These are phyloP conservation scores for Clohesyomyces aquaticus DNA, from an alignment of 495 filamentous ascomycete genomes.

Conservation along the genomic window DNA sequence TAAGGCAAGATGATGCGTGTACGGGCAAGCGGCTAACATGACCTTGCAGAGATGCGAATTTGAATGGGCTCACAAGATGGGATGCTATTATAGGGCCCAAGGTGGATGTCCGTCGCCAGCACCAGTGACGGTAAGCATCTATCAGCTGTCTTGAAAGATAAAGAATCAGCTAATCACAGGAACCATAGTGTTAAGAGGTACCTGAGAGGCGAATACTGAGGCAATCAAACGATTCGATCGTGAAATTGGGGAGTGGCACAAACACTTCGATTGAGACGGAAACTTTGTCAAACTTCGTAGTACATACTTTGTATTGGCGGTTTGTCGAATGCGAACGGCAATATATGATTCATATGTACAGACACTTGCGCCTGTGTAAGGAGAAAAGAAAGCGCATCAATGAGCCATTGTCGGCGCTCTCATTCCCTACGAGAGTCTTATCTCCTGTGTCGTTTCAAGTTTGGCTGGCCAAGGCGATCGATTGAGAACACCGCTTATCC, in stretches of 20 bases:
- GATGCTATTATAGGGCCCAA: conserved; percentile 20
- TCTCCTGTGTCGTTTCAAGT: too few relatives aligned
- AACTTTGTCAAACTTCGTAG: conserved; percentile 1
- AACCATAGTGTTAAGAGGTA: not conserved
- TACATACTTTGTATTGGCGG: not conserved
- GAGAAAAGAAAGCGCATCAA: too few relatives aligned
- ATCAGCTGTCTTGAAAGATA: not conserved
- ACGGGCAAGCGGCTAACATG: not conserved
- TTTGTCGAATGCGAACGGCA: not conserved
- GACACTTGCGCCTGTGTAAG: not conserved
- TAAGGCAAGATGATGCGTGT: not conserved
- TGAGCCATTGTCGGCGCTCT: too few relatives aligned
- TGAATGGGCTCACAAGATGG: conserved; percentile 18
- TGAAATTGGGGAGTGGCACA: too few relatives aligned
- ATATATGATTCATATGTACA: too few relatives aligned
- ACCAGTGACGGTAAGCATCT: conserved; percentile 11
- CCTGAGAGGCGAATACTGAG: too few relatives aligned
- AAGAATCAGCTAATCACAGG: not conserved
- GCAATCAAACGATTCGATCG: too few relatives aligned
- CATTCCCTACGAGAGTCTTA: too few relatives aligned
- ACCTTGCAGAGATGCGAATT: conserved; percentile 24
- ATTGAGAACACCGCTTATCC: too few relatives aligned
- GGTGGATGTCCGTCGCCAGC: conserved; percentile 22
- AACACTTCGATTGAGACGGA: too few relatives aligned
- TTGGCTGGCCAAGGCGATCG: too few relatives aligned